Conservation (phyloP, 768 basidiomycete species). For the Amanita phalloides region DNA sequence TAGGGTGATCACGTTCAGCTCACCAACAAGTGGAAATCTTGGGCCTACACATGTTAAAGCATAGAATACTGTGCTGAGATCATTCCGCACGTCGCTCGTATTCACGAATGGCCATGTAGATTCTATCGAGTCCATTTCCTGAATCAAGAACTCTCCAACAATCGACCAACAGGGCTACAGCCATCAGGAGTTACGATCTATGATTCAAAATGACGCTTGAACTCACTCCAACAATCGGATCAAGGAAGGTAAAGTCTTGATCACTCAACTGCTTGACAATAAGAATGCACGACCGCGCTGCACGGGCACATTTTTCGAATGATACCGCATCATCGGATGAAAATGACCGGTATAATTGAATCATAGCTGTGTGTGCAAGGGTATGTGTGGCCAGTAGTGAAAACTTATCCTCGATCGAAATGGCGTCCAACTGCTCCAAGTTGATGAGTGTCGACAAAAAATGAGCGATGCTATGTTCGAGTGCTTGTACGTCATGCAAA, state of each 20-base stretch:
- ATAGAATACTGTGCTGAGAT: slow-evolving; percentile 49
- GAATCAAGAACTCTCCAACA: slow-evolving; percentile 55
- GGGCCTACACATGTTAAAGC: slow-evolving; percentile 53
- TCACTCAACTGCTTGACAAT: slow-evolving; percentile 56
- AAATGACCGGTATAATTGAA: slow-evolving; percentile 55
- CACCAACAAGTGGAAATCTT: slow-evolving; percentile 49
- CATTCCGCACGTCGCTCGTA: slow-evolving; percentile 47
- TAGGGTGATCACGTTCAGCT: slow-evolving; percentile 8
- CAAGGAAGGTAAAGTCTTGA: slow-evolving; percentile 59
- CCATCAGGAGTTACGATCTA: slow-evolving; percentile 2
- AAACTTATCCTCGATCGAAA: slow-evolving; percentile 48
- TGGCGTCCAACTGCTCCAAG: slow-evolving; percentile 48
- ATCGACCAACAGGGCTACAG: slow-evolving; percentile 62
- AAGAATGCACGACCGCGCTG: slow-evolving; percentile 48
- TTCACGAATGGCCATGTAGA: slow-evolving; percentile 52
- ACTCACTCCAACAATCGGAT: slow-evolving; percentile 68
- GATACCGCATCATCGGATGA: slow-evolving; percentile 47
- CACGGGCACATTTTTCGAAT: slow-evolving; percentile 57
- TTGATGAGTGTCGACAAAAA: slow-evolving; percentile 58
- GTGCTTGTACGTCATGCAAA: slow-evolving; percentile 46
- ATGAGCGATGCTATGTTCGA: slow-evolving; percentile 55
- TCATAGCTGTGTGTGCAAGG: slow-evolving; percentile 53
- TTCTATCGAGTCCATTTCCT: slow-evolving; percentile 55
- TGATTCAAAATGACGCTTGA: slow-evolving; percentile 6
- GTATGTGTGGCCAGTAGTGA: slow-evolving; percentile 51